Evolutionary conservation across 805 yeast genomes (phyloP), one percentile per base, ranked within the genome.

Genomic region (Isabelozyma pseudorhagii): DNA sequence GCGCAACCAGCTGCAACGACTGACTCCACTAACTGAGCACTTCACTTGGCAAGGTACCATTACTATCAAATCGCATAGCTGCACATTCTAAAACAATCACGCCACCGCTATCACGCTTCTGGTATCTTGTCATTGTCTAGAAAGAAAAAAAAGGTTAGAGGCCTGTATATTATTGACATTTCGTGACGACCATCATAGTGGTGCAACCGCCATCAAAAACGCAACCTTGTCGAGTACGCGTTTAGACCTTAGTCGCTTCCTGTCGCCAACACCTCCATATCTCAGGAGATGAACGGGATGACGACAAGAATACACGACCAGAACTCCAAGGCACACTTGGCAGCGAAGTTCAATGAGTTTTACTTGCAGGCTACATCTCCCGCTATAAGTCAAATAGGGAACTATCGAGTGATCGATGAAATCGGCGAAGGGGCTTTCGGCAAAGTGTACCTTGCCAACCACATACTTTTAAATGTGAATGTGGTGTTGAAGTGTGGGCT

Each of bases 361-460:
- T 80, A 84, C 50, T 59, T 61, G 40, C 74, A 54, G 57, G 68
- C 61, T 45, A 78, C 73, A 40, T 74, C 66, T 59, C 64, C 79
- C 8, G 82, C 79, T 40, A 68, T 84, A 41, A 72, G 72, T 44
- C 87, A 84, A 48, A 84, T 93, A 10, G 98, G 99, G 0, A 89
- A 87, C 66, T 93, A 93, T 62, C 72, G 78, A 46, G 81, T 94
- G 7, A 60, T 82, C 6, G 74, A 83, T 50, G 88, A 85, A 55
- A 85, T 93, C 18, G 98, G 97, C 1, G 91, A 89, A 58, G 97
- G 97, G 8, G 80, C 96, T 3, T 93, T 91, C 75, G 97, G 98
- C 8, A 88, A 87, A 61, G 96, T 91, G 1, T 94, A 86, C 63
- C 70, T 93, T 29, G 98, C 97, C 1, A 74, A 75, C 38, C 98